phyloP scores from a whole-genome alignment of 2,329 filamentous ascomycete genomes.

The Ophiostoma angusticollis region DNA sequence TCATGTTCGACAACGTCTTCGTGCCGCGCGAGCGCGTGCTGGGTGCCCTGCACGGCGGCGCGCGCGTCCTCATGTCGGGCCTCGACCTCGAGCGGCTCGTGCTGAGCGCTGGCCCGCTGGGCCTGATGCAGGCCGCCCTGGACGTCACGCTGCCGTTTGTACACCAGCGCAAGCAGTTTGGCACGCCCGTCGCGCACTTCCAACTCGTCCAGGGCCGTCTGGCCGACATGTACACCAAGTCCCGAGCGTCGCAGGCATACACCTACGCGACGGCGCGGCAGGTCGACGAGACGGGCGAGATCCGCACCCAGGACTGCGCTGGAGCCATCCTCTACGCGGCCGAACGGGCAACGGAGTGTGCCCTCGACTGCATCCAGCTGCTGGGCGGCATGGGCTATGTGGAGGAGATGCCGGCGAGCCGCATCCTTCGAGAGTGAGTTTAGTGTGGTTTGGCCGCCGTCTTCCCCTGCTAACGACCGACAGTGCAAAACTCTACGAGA shows the following conservation, averaged over 20 bases:
- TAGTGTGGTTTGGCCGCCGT: background rate
- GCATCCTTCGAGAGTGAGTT: constrained; percentile 59
- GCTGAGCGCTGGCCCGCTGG: constrained; percentile 77
- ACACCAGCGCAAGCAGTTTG: constrained; percentile 83
- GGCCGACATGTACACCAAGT: constrained; percentile 95
- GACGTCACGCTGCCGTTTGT: constrained; percentile 81
- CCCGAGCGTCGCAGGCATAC: constrained; percentile 71
- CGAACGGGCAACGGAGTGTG: constrained; percentile 75
- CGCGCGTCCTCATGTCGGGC: constrained; percentile 89
- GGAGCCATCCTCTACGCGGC: constrained; percentile 89
- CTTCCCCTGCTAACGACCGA: constrained; percentile 18
- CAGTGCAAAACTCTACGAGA: constrained; percentile 75
- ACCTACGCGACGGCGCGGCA: constrained; percentile 71
- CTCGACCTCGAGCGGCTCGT: constrained; percentile 89
- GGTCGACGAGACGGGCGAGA: constrained; percentile 61
- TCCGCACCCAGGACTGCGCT: constrained; percentile 84
- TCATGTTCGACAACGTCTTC: constrained; percentile 83
- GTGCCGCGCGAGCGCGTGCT: constrained; percentile 73
- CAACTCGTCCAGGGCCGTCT: constrained; percentile 88
- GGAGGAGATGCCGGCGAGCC: constrained; percentile 84
- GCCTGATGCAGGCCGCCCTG: constrained; percentile 85
- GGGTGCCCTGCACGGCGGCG: constrained; percentile 67
- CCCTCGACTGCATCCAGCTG: constrained; percentile 80
- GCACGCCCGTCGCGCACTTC: constrained; percentile 73
- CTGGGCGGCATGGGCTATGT: constrained; percentile 93